These are phyloP conservation scores for Lachnellula willkommii DNA, from an alignment of 2,329 filamentous ascomycete species.

Conservation along the genomic window DNA sequence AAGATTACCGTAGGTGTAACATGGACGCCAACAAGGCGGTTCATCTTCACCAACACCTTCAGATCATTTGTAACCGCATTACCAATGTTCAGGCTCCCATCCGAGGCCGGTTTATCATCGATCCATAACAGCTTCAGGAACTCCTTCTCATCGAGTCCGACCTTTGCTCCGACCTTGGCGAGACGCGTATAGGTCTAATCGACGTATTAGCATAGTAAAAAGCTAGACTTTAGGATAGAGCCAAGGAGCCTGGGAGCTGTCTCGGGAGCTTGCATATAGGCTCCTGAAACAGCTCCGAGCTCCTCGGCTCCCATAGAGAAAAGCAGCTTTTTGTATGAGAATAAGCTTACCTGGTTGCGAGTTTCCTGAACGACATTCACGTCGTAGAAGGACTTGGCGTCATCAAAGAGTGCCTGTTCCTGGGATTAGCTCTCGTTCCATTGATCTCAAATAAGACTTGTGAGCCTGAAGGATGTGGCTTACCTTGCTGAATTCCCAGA, in stretches of 20 bases:
- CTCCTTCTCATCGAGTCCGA: conserved; percentile 64
- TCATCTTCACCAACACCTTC: conserved; percentile 76
- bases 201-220: too few relatives aligned
- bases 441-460: neutral
- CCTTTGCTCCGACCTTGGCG: conserved; percentile 61
- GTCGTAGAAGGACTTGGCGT: conserved; percentile 79
- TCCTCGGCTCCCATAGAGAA: too few relatives aligned
- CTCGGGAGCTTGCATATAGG: too few relatives aligned
- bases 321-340: too few relatives aligned
- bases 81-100: conserved; percentile 68
- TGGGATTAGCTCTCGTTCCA: neutral
- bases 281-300: too few relatives aligned
- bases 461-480: neutral
- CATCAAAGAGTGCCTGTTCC: conserved; percentile 42
- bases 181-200: conserved; percentile 67
- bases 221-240: too few relatives aligned
- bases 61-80: conserved; percentile 81
- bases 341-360: conserved; percentile 52
- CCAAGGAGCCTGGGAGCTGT: too few relatives aligned
- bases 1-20: conserved; percentile 88
- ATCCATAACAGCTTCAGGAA: conserved; percentile 67
- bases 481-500: conserved; percentile 68
- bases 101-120: conserved; percentile 57
- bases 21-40: conserved; percentile 75
- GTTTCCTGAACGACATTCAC: conserved; percentile 76